Percentiles rank a stretch among this genome's conserved stretches.
These are phyloP conservation scores for Aphanomyces euteiches DNA, from an alignment of 352 stramenopile species.

Conservation along the genomic window DNA sequence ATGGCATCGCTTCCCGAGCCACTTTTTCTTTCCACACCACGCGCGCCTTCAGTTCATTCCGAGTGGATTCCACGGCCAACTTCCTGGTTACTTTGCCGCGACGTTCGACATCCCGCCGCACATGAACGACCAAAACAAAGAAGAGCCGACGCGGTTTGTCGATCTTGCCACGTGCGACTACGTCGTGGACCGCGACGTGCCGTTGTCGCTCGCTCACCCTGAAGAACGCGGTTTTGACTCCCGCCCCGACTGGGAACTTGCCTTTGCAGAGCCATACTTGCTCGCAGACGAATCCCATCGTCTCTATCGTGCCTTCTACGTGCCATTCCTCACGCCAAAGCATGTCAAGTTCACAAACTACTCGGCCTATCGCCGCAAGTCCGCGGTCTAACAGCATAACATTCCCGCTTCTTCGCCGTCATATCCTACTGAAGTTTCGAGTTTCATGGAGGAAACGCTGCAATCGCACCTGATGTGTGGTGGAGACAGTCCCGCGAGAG, in stretches of 20 bases:
- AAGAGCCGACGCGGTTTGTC: constrained; percentile 88
- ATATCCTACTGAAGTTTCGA: too few species aligned
- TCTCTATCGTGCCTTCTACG: constrained; percentile 71
- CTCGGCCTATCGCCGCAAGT: constrained; percentile 54
- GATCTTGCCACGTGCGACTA: constrained; percentile 77
- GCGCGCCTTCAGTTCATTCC: constrained; percentile 86
- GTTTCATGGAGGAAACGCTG: too few species aligned
- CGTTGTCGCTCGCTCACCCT: constrained; percentile 34
- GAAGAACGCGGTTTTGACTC: constrained; percentile 68
- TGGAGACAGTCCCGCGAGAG: too few species aligned
- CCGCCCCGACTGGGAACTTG: constrained; percentile 46
- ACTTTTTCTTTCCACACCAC: constrained; percentile 93
- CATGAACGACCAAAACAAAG: constrained; percentile 94
- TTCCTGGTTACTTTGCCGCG: constrained; percentile 90
- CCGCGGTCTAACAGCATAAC: too few species aligned
- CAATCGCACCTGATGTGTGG: too few species aligned
- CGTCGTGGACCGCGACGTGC: constrained; percentile 83
- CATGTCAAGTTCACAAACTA: constrained; percentile 60
- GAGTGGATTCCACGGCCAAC: constrained; percentile 89
- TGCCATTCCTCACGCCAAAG: constrained; percentile 56
- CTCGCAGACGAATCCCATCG: constrained; percentile 57
- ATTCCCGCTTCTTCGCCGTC: too few species aligned
- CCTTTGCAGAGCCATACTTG: constrained; percentile 57
- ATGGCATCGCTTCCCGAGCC: constrained; percentile 96
- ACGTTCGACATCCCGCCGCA: constrained; percentile 56